Conservation (phyloP, 1,284 basidiomycete genomes). For the Melampsora americana region DNA sequence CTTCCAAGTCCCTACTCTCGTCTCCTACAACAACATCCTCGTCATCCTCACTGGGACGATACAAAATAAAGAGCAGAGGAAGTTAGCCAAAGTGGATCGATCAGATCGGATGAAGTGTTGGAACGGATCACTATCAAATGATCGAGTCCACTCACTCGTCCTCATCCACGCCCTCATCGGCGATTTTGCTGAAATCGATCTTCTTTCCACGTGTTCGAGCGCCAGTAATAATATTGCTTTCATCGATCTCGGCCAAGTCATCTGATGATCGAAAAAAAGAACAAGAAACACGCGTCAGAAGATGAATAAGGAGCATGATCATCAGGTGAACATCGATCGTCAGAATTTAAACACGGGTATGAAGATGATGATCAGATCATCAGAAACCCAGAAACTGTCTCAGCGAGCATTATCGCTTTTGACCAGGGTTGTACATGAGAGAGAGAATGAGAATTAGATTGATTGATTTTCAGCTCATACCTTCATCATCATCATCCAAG, state of each 20-base stretch:
- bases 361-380: no score
- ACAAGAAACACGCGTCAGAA: background rate
- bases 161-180: constrained; percentile 10
- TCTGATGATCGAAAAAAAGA: constrained; percentile 1
- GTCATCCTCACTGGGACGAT: constrained; percentile 28
- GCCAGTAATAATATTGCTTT: constrained; percentile 35
- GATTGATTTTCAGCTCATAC: background rate
- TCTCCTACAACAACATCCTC: constrained; percentile 38
- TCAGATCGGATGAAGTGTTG: no score
- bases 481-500: background rate
- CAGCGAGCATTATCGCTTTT: background rate
- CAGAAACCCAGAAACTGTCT: background rate
- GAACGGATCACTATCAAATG: no score
- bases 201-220: constrained; percentile 41
- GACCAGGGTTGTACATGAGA: background rate
- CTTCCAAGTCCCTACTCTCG: constrained; percentile 40
- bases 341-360: no score
- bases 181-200: constrained; percentile 41
- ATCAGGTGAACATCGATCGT: no score
- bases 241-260: constrained; percentile 42
- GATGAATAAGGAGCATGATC: no score
- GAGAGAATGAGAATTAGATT: background rate
- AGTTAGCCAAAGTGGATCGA: no score
- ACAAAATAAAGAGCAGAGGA: background rate
- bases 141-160: constrained; percentile 33